Evolutionary conservation across 2,329 filamentous ascomycete genomes (phyloP), one percentile per base, ranked within the genome.

Genomic region (Colletotrichum lindemuthianum): DNA sequence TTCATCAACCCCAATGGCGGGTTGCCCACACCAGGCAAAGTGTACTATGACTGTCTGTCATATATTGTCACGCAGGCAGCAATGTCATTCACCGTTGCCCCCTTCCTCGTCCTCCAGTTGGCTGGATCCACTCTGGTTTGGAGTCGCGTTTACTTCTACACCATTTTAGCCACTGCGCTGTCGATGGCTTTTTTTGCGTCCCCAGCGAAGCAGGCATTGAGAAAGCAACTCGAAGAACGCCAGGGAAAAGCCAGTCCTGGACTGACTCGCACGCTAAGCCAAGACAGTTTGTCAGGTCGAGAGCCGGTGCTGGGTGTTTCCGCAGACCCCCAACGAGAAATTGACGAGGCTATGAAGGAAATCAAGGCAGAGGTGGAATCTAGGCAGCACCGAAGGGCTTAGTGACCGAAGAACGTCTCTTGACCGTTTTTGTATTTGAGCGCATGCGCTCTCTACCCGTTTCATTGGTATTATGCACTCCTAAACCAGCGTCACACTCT

Each of bases 101-200:
- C 96, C 0, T 99, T 99, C 78, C 86, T 97, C 48, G 82, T 97
- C 43, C 89, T 99, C 32, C 84, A 83, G 24, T 88, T 97, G 68
- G 78, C 82, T 15, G 86, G 88, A 65, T 94, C 90, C 9, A 77
- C 96, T 45, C 80, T 83, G 2, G 90, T 92, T 63, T 99, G 96
- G 96, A 79, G 87, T 0, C 88, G 92, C 45, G 91, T 97, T 40
- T 96, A 97, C 79, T 98, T 93, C 80, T 99, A 96, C 77, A 88
- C 87, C 37, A 82, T 96, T 59, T 73, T 94, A 66, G 89, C 88
- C 69, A 91, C 91, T 1, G 77, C 82, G 9, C 75, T 79, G 0
- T 87, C 88, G 15, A 86, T 94, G 60, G 86, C 82, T 8, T 90
- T 97, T 79, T 97, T 98, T 73, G 86, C 89, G 44, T 92, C 91